Evolutionary conservation across 192 early-diverging fungal species (phyloP).

Genomic region (Mortierella antarctica): DNA sequence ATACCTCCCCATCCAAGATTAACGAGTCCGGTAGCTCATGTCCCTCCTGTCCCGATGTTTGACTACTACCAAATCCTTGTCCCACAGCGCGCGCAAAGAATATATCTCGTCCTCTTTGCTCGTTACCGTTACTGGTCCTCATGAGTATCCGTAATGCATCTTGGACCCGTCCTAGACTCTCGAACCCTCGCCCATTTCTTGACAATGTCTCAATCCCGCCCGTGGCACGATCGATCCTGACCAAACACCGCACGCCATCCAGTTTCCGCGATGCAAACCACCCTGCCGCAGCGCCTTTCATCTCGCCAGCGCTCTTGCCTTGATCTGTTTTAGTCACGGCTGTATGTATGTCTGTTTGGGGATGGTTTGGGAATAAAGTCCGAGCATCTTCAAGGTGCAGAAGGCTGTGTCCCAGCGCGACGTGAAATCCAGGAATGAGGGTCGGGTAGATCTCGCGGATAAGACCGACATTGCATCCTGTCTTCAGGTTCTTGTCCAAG

Average conservation of each 20-base stretch:
- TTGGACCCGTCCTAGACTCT: constrained; percentile 27
- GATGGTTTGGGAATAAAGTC: constrained; percentile 8
- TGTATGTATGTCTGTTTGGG: background rate
- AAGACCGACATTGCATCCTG: constrained; percentile 23
- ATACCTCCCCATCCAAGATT: constrained; percentile 64
- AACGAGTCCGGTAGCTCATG: constrained; percentile 11
- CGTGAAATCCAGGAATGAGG: constrained; percentile 27
- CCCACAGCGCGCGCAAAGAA: constrained; percentile 20
- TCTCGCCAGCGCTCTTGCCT: background rate
- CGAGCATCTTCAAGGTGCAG: constrained; percentile 2
- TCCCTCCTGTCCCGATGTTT: background rate
- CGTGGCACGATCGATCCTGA: constrained; percentile 28
- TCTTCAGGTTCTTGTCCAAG: constrained; percentile 48
- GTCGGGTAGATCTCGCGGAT: constrained; percentile 23
- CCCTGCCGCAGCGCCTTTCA: background rate
- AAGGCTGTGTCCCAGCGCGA: constrained; percentile 28
- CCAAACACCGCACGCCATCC: constrained; percentile 63
- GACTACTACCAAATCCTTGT: background rate
- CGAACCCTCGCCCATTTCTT: constrained; percentile 52
- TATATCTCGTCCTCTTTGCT: background rate
- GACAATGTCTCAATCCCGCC: constrained; percentile 50
- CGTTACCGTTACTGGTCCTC: background rate
- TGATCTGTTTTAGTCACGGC: background rate
- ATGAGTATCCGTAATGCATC: constrained; percentile 13
- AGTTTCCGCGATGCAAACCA: constrained; percentile 64